Base-by-base conservation (phyloP, 1,284 basidiomycete genomes). In the Stygiomarasmius scandens region DNA sequence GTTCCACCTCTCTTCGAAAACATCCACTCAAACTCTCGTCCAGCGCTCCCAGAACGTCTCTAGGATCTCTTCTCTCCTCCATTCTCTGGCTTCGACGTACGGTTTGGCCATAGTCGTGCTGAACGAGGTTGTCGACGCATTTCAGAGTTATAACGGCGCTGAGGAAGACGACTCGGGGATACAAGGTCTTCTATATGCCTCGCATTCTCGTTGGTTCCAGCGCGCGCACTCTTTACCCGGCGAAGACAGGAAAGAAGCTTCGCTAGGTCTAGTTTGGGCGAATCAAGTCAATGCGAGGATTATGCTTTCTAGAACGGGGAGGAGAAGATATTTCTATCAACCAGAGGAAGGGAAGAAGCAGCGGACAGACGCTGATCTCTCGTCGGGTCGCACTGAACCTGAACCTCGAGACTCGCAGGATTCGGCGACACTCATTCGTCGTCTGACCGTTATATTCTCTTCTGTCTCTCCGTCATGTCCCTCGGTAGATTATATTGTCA, bases 241-340 rank as follows among this genome's bases (percentile, higher is more conserved):
- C 44, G 85, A 89, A 66, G 73, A 77, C 56, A 72, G 70, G 55
- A 93, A 94, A 67, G 90, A 95, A 71, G 93, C 91, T 0, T 84
- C 84, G 38, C 74, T 98, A 2, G 95, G 95, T 0, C 84, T 96
- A 50, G 87, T 87, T 1, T 98, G 95, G 95, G 89, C 93, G 9
- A 96, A 96, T 69, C 89, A 92, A 61, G 78, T 97, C 58, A 95
- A 95, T 61, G 80, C 80, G 2, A 82, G 95, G 11, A 81, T 97
- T 55, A 88, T 96, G 81, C 78, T 96, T 49, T 84, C 82, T 48
- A 82, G 92, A 16, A 95, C 94, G 0, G 83, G 83, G 4, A 77
- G 92, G 56, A 77, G 88, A 58, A 78, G 84, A 38, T 77, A 86
- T 61, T 63, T 90, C 8, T 74, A 80, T 32, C 23, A 29, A 41